These are phyloP conservation scores for Tricholoma flavovirens DNA, from an alignment of 768 basidiomycete species.

Conservation along the genomic window DNA sequence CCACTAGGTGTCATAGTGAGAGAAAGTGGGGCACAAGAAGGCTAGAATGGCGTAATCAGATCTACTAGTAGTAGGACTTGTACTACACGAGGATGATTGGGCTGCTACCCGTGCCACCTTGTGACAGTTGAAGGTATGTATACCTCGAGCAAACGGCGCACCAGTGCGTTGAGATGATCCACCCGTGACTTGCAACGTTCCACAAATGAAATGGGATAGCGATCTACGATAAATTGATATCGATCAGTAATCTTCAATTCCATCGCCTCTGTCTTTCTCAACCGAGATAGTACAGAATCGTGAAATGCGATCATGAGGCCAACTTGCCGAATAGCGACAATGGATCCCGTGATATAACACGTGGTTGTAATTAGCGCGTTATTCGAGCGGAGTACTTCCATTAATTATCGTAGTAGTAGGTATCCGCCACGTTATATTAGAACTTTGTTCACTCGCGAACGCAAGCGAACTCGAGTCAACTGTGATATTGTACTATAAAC, in stretches of 20 bases:
- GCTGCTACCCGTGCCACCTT: background rate
- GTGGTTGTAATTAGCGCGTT: conserved; percentile 11
- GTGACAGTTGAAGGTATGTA: conserved; percentile 2
- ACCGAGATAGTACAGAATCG: conserved; percentile 2
- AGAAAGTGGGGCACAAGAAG: background rate
- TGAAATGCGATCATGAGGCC: background rate
- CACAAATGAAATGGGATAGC: background rate
- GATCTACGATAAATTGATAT: conserved; percentile 15
- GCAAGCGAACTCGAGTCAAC: too few relatives aligned
- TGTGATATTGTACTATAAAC: too few relatives aligned
- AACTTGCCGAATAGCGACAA: background rate
- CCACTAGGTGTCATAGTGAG: background rate
- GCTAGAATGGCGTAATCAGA: background rate
- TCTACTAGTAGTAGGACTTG: background rate
- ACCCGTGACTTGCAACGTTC: background rate
- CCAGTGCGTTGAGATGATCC: background rate
- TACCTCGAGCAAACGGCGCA: background rate
- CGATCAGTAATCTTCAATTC: conserved; percentile 13
- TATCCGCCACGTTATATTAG: too few relatives aligned
- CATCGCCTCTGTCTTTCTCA: conserved; percentile 7
- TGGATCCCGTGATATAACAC: background rate
- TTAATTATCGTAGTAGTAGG: too few relatives aligned
- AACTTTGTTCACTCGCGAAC: too few relatives aligned
- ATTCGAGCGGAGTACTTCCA: too few relatives aligned
- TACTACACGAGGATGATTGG: background rate